These are phyloP conservation scores for Lactarius vividus DNA, from an alignment of 768 basidiomycete species.

Conservation along the genomic window DNA sequence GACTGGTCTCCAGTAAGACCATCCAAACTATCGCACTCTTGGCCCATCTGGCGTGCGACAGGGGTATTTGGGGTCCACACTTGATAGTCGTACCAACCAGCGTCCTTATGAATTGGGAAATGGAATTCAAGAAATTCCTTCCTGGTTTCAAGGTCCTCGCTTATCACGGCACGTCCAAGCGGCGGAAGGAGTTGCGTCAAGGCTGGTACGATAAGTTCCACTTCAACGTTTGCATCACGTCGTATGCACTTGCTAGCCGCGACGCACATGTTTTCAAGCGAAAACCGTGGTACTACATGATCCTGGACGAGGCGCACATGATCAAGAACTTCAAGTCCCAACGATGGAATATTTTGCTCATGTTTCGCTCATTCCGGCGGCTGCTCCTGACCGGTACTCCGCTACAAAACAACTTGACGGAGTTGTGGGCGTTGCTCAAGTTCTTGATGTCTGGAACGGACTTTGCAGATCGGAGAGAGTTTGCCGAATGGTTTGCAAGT, in stretches of 20 bases:
- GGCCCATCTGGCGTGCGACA: conserved; percentile 87
- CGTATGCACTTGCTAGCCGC: conserved; percentile 87
- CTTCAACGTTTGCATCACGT: conserved; percentile 94
- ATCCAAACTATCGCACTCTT: conserved; percentile 95
- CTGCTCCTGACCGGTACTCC: conserved; percentile 95
- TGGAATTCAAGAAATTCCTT: conserved; percentile 95
- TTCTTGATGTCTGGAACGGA: conserved; percentile 88
- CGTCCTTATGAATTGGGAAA: conserved; percentile 93
- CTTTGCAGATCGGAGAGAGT: conserved; percentile 91
- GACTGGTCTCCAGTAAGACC: conserved; percentile 62
- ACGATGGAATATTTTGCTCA: conserved; percentile 87
- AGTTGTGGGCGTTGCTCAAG: conserved; percentile 92
- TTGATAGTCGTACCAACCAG: conserved; percentile 91
- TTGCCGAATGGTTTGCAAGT: conserved; percentile 97
- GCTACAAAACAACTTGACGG: conserved; percentile 92
- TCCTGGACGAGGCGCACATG: conserved; percentile 95
- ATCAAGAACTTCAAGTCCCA: conserved; percentile 97
- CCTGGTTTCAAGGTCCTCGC: conserved; percentile 84
- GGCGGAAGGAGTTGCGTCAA: conserved; percentile 83
- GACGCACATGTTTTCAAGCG: conserved; percentile 91
- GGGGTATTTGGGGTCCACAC: conserved; percentile 91
- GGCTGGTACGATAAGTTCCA: conserved; percentile 88
- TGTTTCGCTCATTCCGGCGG: conserved; percentile 83
- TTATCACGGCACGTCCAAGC: conserved; percentile 88
- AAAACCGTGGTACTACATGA: conserved; percentile 94